These are phyloP conservation scores for Neonectria magnoliae DNA, from an alignment of 2,329 filamentous ascomycete genomes.

Conservation along the genomic window DNA sequence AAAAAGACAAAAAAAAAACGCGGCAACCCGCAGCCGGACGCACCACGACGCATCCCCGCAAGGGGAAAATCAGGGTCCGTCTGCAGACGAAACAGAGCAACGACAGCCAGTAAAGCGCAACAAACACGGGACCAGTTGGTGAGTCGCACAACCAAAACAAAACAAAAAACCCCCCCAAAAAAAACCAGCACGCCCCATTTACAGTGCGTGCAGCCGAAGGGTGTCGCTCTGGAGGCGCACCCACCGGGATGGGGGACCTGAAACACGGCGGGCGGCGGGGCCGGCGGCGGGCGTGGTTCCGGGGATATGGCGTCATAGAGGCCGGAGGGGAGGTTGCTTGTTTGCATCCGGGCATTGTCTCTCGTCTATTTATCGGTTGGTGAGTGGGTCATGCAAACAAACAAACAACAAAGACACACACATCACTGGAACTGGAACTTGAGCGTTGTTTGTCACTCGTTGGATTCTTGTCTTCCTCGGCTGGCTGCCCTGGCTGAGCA, in stretches of 20 bases:
- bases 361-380: too few species aligned
- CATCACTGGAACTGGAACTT: background rate
- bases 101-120: too few species aligned
- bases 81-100: slow-evolving; percentile 15
- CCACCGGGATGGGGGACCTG: background rate
- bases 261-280: slow-evolving; percentile 2
- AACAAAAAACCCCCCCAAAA: background rate
- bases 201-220: background rate
- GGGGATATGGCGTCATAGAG: background rate
- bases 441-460: background rate
- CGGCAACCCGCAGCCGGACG: background rate
- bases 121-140: background rate
- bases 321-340: too few species aligned
- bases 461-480: slow-evolving; percentile 27
- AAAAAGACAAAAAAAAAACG: too few species aligned
- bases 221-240: background rate
- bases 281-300: background rate
- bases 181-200: background rate
- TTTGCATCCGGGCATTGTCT: too few species aligned
- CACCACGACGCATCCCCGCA: background rate
- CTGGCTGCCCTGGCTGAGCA: background rate
- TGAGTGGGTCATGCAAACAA: slow-evolving; percentile 4
- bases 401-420: background rate
- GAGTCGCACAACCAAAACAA: too few species aligned
- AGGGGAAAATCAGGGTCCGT: background rate